A percentile compares a stretch with the other conserved stretches of the same genome.
Evolutionary conservation across 352 stramenopile genomes (phyloP).

Genomic region (Globisporangium abappressorium): DNA sequence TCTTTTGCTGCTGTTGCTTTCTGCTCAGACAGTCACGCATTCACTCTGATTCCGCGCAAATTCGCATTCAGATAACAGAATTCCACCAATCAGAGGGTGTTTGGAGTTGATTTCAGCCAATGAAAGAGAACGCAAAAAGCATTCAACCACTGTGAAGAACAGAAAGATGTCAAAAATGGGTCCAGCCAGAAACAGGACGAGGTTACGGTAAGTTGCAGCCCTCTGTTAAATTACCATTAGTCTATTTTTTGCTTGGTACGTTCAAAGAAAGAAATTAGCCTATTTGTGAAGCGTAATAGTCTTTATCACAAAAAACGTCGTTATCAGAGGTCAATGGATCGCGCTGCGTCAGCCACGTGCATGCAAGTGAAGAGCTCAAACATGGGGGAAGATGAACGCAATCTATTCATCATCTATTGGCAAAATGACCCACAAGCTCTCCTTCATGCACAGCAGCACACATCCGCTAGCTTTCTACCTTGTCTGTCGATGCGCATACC

Average conservation of each 20-base stretch:
- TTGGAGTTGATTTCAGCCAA: constrained; percentile 6
- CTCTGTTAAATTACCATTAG: not conserved
- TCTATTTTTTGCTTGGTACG: not conserved
- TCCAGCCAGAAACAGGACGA: constrained; percentile 1
- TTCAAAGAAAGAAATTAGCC: not conserved
- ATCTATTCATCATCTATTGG: constrained; percentile 6
- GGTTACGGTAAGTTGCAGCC: no score
- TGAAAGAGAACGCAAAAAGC: not conserved
- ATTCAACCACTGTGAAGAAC: not conserved
- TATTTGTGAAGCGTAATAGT: not conserved
- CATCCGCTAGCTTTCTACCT: not conserved
- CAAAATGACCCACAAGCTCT: not conserved
- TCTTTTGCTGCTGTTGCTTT: not conserved
- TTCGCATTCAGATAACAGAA: constrained; percentile 18
- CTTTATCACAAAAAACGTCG: not conserved
- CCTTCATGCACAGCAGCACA: not conserved
- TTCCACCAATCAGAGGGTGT: constrained; percentile 19
- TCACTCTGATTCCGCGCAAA: constrained; percentile 19
- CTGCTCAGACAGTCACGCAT: constrained; percentile 7
- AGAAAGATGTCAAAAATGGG: constrained; percentile 9
- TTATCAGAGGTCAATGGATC: not conserved
- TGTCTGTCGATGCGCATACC: not conserved
- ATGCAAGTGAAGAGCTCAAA: constrained; percentile 5
- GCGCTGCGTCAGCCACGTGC: not conserved
- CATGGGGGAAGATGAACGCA: not conserved